Conservation (phyloP, 1,284 basidiomycete species). For the Rhodotorula sp. region DNA sequence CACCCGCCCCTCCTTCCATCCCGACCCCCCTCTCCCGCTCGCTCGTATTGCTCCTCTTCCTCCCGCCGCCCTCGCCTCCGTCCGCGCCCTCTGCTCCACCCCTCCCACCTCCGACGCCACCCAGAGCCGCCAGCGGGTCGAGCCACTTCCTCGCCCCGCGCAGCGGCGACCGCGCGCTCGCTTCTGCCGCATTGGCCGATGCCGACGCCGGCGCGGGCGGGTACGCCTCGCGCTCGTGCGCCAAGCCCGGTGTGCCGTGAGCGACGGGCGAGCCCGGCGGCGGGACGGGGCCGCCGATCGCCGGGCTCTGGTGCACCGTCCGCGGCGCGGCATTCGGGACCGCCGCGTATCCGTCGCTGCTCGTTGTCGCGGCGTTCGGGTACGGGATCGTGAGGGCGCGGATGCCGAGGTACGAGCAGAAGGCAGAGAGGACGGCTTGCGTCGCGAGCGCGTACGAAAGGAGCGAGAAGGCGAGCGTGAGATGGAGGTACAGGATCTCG, state of each 20-base stretch:
- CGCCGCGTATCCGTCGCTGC: constrained; percentile 10
- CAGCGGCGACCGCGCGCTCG: neutral
- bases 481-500: constrained; percentile 36
- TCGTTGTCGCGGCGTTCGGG: constrained; percentile 14
- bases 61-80: constrained; percentile 1
- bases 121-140: neutral
- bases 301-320: neutral
- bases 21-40: constrained; percentile 23
- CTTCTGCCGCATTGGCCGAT: too few relatives aligned
- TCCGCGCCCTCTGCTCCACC: neutral
- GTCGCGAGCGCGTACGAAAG: constrained; percentile 39
- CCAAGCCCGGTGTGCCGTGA: too few relatives aligned
- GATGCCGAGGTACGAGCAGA: constrained; percentile 40
- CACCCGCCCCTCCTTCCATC: neutral
- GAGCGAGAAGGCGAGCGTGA: constrained; percentile 23
- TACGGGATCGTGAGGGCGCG: constrained; percentile 38
- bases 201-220: neutral
- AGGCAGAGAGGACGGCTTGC: constrained; percentile 33
- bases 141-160: neutral
- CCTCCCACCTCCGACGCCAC: neutral
- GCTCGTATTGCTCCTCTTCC: constrained; percentile 32
- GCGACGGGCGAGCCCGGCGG: neutral
- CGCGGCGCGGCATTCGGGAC: neutral
- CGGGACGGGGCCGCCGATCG: neutral
- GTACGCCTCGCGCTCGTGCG: constrained; percentile 14